Percentiles rank a stretch among this genome's conserved stretches.
Conservation (phyloP, 1,284 basidiomycete genomes). For the Cryptococcus sp. region DNA sequence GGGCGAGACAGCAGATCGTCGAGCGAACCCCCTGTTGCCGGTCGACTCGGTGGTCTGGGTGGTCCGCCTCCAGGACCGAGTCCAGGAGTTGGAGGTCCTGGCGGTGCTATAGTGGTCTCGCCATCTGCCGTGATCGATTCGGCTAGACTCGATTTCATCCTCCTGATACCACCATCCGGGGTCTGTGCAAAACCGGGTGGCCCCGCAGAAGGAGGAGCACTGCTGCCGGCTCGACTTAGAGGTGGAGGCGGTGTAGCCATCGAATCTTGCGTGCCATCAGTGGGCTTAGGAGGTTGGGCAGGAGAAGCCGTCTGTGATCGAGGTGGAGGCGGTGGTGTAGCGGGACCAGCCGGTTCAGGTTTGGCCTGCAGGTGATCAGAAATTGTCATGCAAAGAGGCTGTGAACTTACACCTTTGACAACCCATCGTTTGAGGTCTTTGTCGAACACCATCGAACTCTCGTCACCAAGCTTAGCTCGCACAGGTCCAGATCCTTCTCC, state of each 20-base stretch:
- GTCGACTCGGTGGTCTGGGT: conserved; percentile 13
- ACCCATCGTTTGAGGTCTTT: conserved; percentile 93
- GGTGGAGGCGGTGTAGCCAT: conserved; percentile 26
- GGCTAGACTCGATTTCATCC: conserved; percentile 23
- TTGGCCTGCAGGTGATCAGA: conserved; percentile 51
- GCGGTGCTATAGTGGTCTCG: conserved; percentile 5
- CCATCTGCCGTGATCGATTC: conserved; percentile 52
- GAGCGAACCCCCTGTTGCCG: conserved; percentile 49
- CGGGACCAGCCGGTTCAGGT: conserved; percentile 50
- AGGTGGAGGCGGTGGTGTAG: conserved; percentile 59
- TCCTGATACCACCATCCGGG: conserved; percentile 49
- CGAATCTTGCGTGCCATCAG: conserved; percentile 54
- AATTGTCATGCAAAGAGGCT: conserved; percentile 4
- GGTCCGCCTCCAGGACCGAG: conserved; percentile 6
- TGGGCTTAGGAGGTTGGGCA: conserved; percentile 50
- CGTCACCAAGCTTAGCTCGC: conserved; percentile 88
- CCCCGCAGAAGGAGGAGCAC: conserved; percentile 39
- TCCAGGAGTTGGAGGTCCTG: conserved; percentile 2
- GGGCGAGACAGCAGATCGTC: conserved; percentile 45
- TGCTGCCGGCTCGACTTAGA: conserved; percentile 4
- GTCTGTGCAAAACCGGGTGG: conserved; percentile 46
- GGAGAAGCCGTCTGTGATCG: conserved; percentile 78
- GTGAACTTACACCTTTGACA: conserved; percentile 72
- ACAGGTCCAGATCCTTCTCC: conserved; percentile 60
- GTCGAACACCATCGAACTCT: conserved; percentile 89